Evolutionary conservation across 2,329 filamentous ascomycete species (phyloP).

Genomic region (Knufia petricola): DNA sequence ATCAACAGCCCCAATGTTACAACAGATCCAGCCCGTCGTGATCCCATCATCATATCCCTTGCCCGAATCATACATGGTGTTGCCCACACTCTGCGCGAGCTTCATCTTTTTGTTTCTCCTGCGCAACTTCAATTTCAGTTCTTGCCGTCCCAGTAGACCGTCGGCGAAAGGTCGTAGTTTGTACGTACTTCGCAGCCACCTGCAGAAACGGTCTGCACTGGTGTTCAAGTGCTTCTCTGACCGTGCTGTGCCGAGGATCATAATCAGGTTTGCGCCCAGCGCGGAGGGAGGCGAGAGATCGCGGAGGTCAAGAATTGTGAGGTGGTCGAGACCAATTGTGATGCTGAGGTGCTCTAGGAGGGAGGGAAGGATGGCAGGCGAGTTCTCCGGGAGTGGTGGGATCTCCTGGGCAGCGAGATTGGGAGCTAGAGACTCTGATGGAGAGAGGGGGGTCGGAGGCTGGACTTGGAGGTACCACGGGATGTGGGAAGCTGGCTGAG

Average conservation of each 20-base stretch:
- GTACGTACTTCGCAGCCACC: constrained; percentile 68
- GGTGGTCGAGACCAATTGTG: constrained; percentile 75
- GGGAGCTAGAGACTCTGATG: constrained; percentile 29
- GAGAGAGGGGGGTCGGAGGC: constrained; percentile 26
- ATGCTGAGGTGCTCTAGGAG: constrained; percentile 71
- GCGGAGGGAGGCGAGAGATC: constrained; percentile 76
- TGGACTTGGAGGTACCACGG: constrained; percentile 86
- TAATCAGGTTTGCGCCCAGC: constrained; percentile 77
- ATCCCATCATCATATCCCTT: constrained; percentile 70
- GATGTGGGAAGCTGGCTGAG: constrained; percentile 24
- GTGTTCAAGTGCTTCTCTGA: constrained; percentile 91
- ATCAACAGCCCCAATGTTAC: constrained; percentile 64
- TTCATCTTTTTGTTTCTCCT: constrained; percentile 73
- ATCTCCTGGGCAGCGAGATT: constrained; percentile 47
- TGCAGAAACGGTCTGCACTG: constrained; percentile 76
- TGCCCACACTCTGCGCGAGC: constrained; percentile 63
- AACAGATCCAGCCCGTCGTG: constrained; percentile 90
- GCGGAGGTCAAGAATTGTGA: constrained; percentile 74
- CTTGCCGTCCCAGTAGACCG: constrained; percentile 78
- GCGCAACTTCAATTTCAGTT: constrained; percentile 77
- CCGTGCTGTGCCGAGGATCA: constrained; percentile 84
- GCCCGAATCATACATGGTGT: constrained; percentile 39
- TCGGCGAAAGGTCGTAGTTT: constrained; percentile 70
- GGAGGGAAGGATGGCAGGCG: constrained; percentile 61
- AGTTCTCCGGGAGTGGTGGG: constrained; percentile 55